phyloP scores from a whole-genome alignment of 2,329 filamentous ascomycete genomes.

The Paracorniculantispora psalliotae region DNA sequence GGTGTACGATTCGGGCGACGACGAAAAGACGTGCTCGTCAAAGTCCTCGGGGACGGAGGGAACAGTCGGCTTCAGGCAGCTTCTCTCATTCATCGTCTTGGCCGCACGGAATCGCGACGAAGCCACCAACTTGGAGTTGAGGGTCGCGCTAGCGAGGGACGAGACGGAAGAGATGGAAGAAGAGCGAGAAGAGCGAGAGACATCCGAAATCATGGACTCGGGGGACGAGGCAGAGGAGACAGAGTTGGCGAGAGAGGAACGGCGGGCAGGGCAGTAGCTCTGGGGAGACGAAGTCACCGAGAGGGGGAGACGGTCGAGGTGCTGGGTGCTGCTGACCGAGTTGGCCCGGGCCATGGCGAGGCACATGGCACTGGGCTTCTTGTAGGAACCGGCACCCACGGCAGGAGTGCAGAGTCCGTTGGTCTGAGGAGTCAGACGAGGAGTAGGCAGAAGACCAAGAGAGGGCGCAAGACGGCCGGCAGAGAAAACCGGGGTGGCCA shows the following conservation, averaged over 20 bases:
- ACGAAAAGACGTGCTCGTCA: constrained; percentile 45
- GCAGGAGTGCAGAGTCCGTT: constrained; percentile 56
- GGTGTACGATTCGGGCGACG: constrained; percentile 55
- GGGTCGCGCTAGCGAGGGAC: constrained; percentile 55
- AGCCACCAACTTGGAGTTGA: constrained; percentile 47
- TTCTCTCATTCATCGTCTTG: constrained; percentile 55
- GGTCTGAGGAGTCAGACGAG: constrained; percentile 52
- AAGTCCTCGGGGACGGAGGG: constrained; percentile 55
- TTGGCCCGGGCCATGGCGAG: constrained; percentile 54
- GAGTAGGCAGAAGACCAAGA: constrained; percentile 53
- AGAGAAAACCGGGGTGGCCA: constrained; percentile 38
- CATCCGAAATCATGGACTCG: constrained; percentile 63
- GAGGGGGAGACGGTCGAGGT: constrained; percentile 48
- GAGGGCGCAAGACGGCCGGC: constrained; percentile 46
- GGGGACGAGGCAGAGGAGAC: constrained; percentile 60
- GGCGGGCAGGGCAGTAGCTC: constrained; percentile 44
- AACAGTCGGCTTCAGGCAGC: constrained; percentile 47
- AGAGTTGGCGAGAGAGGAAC: constrained; percentile 59
- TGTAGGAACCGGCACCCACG: constrained; percentile 47
- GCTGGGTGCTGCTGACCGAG: constrained; percentile 41
- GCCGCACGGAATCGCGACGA: constrained; percentile 59
- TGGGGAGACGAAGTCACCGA: constrained; percentile 48
- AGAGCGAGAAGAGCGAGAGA: constrained; percentile 56
- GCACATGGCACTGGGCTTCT: constrained; percentile 54
- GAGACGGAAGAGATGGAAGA: constrained; percentile 62